Percentiles rank a stretch among this genome's conserved stretches.
Conservation (phyloP, 2,329 filamentous ascomycete species). For the Chalara sp. region DNA sequence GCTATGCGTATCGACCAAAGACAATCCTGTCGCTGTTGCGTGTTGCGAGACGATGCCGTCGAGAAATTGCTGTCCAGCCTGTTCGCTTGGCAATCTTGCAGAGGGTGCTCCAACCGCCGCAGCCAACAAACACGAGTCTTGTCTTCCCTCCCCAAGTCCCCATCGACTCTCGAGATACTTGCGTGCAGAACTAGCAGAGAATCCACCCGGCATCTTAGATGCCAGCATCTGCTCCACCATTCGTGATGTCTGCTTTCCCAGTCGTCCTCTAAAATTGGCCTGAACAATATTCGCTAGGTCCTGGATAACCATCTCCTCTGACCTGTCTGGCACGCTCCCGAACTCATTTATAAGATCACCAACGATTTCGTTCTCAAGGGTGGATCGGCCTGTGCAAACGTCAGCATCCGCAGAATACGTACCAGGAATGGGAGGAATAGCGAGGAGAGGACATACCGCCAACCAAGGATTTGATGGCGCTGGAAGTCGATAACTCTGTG, state of each 20-base stretch:
- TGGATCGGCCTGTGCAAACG: constrained; percentile 74
- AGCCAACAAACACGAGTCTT: constrained; percentile 80
- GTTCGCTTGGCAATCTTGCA: constrained; percentile 75
- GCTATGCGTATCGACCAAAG: constrained; percentile 53
- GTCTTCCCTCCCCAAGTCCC: constrained; percentile 76
- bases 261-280: constrained; percentile 88
- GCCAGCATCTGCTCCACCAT: constrained; percentile 86
- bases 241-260: constrained; percentile 84
- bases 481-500: constrained; percentile 19
- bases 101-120: constrained; percentile 86
- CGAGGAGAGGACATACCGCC: not conserved
- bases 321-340: constrained; percentile 91
- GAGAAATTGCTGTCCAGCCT: constrained; percentile 38
- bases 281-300: constrained; percentile 90
- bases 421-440: not conserved
- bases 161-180: constrained; percentile 90
- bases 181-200: constrained; percentile 88
- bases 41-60: constrained; percentile 85
- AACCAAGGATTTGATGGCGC: constrained; percentile 24
- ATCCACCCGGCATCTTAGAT: constrained; percentile 96
- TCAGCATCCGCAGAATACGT: not conserved
- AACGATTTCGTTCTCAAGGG: constrained; percentile 93
- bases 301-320: constrained; percentile 89
- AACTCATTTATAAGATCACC: constrained; percentile 96
- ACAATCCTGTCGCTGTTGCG: constrained; percentile 68